Evolutionary conservation across 1,139 yeast species (phyloP), one percentile per base, ranked within the genome.

Genomic region (Eremothecium sinecaudum): DNA sequence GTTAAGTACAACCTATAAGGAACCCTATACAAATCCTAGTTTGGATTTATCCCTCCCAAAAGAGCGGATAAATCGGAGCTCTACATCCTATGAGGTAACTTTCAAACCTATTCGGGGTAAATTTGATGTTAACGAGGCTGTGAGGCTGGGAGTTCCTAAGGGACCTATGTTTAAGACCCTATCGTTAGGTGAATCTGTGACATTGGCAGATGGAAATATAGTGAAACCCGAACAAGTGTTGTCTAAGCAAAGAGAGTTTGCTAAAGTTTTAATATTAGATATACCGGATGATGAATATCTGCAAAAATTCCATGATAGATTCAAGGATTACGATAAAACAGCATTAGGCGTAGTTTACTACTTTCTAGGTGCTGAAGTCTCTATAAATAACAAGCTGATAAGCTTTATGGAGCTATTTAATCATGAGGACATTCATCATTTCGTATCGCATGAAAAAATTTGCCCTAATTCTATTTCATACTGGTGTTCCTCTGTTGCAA

Each of bases 41-140:
- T 44, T 63, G 4, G 60, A 62, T 36, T 56, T 55, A 3, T 47
- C 51, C 5, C 45, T 64, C 4, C 67, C 68, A 8, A 39, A 43
- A 1, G 34, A 45, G 18, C 24, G 34, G 2, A 28, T 38, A 9
- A 32, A 44, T 4, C 7, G 31, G 4, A 18, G 39, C 10, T 51
- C 73, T 1, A 64, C 79, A 1, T 76, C 73, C 43, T 87, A 80
- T 55, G 65, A 81, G 16, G 63, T 90, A 4, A 67, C 74, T 23
- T 70, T 83, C 29, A 63, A 71, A 24, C 78, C 92, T 0, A 63
- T 74, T 0, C 65, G 95, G 46, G 98, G 99, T 0, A 79, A 71
- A 49, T 90, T 92, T 50, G 66, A 75, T 42, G 72, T 74, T 0
- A 61, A 64, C 5, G 74, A 67, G 46, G 97, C 97, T 0, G 64